A percentile compares a stretch with the other conserved stretches of the same genome.
Evolutionary conservation across 2,329 filamentous ascomycete species (phyloP).

Genomic region (Epichloe sp.): DNA sequence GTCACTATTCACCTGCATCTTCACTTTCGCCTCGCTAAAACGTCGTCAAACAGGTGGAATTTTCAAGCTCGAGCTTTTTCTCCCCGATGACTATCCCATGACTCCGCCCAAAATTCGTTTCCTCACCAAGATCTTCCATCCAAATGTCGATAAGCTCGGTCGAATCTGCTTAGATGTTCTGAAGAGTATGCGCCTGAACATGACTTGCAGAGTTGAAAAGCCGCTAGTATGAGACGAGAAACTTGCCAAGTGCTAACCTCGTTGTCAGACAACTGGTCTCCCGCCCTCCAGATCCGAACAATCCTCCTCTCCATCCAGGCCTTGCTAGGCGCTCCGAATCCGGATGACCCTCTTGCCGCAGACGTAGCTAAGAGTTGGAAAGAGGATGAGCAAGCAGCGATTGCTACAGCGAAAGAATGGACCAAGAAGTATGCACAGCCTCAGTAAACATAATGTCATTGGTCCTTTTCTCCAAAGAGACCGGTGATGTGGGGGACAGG

Average conservation of each 20-base stretch:
- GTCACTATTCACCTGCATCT: not conserved
- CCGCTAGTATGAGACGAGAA: not conserved
- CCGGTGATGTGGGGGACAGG: not conserved
- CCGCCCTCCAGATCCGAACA: conserved; percentile 91
- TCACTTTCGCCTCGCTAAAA: conserved; percentile 1
- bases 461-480: not conserved
- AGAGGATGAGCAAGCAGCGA: conserved; percentile 84
- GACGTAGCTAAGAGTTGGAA: conserved; percentile 98
- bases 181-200: conserved; percentile 55
- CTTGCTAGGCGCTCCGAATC: conserved; percentile 88
- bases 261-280: conserved; percentile 85
- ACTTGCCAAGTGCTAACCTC: not conserved
- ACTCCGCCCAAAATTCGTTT: conserved; percentile 97
- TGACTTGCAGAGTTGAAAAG: not conserved
- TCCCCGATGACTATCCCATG: conserved; percentile 99
- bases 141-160: conserved; percentile 95
- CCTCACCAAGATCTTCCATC: conserved; percentile 97
- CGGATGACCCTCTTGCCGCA: conserved; percentile 94
- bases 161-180: conserved; percentile 94
- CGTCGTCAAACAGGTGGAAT: conserved; percentile 45
- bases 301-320: conserved; percentile 98
- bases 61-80: conserved; percentile 93
- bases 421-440: conserved; percentile 67
- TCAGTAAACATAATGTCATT: conserved; percentile 7
- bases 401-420: conserved; percentile 86